Base-by-base conservation (phyloP, 2,329 filamentous ascomycete genomes). In the Davidsoniella neocaledoniae region DNA sequence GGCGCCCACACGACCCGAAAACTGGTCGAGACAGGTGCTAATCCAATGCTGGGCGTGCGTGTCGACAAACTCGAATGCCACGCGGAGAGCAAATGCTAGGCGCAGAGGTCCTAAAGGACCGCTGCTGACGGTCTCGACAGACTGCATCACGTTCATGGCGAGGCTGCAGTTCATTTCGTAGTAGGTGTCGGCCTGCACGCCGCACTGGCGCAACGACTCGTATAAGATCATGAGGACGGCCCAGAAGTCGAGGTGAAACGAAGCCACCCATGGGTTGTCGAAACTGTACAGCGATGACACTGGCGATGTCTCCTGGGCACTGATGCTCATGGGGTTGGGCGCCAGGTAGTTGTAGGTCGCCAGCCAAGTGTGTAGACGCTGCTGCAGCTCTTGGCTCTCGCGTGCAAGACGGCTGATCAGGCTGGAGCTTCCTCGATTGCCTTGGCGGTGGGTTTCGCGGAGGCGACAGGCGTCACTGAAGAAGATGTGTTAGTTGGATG, bases 201-300 rank as follows among this genome's bases (percentile, higher is more conserved):
- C 56, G 50, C 64, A 66, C 48, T 62, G 58, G 17, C 60, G 58
- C 45, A 68, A 43, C 5, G 57, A 58, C 52, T 65, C 64, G 48
- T 68, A 62, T 33, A 68, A 54, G 46, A 68, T 62, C n/a, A 67
- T 56, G 56, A 65, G 57, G 37, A 60, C 63, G 5, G 65, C 62
- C 63, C 64, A 65, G 53, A 63, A 66, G 17, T 58, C 59, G 54
- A 66, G 56, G 41, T 61, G 58, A 47, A 68, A 54, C 26, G 62
- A 56, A 2, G 64, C 64, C 9, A 60, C 57, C 62, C 64, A 66
- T 2, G 56, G 54, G 25, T 59, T 57, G 23, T 56, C 48, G 49
- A 63, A 64, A 19, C 55, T 51, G 12, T 67, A 55, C 4, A 67
- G 56, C 2, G 56, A 61, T 25, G 59, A 50, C 47, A 62, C 66